Conservation (phyloP, 1,284 basidiomycete genomes). For the Neolentinus lepideus region DNA sequence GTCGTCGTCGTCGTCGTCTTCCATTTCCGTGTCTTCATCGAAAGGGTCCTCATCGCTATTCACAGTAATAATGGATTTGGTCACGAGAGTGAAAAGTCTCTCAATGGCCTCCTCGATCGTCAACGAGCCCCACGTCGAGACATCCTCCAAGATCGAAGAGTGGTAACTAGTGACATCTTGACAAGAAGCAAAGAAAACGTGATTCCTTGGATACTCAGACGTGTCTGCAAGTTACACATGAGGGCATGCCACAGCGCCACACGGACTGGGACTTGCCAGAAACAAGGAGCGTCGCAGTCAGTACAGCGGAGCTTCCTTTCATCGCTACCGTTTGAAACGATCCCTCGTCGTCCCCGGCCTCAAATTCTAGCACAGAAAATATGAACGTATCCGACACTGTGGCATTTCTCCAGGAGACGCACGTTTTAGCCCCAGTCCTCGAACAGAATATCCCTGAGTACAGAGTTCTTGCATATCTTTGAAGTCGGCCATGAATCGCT, state of each 20-base stretch:
- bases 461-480: conserved; percentile 31
- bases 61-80: neutral
- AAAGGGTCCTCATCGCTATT: conserved; percentile 14
- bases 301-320: conserved; percentile 25
- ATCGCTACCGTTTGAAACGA: conserved; percentile 40
- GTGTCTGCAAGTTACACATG: conserved; percentile 33
- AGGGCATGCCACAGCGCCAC: neutral
- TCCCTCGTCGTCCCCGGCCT: conserved; percentile 56
- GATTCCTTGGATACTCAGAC: conserved; percentile 52
- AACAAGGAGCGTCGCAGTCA: conserved; percentile 39
- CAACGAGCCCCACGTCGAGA: conserved; percentile 32
- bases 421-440: conserved; percentile 33
- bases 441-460: conserved; percentile 13
- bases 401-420: conserved; percentile 11
- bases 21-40: conserved; percentile 9
- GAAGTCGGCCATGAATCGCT: conserved; percentile 46
- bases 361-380: conserved; percentile 27
- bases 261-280: conserved; percentile 32
- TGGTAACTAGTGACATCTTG: conserved; percentile 31
- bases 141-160: conserved; percentile 30
- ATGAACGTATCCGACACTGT: neutral
- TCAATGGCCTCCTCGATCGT: conserved; percentile 36
- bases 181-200: conserved; percentile 46
- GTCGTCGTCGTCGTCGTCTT: conserved; percentile 31
- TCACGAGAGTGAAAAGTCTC: conserved; percentile 19